A percentile compares a stretch with the other conserved stretches of the same genome.
Evolutionary conservation across 441 rosid genomes (phyloP).

Genomic region (Jatropha multifida): DNA sequence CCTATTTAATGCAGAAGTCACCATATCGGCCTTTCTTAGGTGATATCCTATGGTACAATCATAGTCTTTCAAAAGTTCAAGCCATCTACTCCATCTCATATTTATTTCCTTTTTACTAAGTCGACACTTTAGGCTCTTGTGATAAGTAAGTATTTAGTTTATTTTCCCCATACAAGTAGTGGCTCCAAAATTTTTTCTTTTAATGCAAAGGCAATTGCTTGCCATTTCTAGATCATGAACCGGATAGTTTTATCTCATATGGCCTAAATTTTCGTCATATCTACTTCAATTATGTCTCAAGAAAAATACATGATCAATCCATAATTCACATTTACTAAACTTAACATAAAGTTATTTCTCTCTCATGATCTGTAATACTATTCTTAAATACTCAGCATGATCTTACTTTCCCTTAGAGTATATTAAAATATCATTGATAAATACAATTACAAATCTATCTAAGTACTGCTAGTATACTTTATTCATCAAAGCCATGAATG

Average conservation of each 20-base stretch:
- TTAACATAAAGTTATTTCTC: neutral
- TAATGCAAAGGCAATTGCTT: no score
- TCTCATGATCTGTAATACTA: neutral
- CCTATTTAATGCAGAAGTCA: neutral
- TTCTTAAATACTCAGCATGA: neutral
- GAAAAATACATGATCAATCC: neutral
- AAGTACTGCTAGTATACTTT: no score
- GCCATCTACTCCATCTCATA: no score
- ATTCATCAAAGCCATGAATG: neutral
- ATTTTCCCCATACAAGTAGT: no score
- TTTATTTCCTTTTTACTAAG: no score
- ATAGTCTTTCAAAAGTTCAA: no score
- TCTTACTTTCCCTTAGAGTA: neutral
- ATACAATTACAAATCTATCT: neutral
- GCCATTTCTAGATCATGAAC: no score
- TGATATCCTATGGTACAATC: neutral
- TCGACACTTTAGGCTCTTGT: no score
- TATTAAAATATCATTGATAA: neutral
- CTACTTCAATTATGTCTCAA: neutral
- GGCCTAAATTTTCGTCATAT: neutral
- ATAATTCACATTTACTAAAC: neutral
- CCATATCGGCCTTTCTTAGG: neutral
- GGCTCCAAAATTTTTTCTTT: no score
- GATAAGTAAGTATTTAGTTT: no score
- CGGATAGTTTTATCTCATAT: neutral